Conservation (phyloP, 1,139 yeast genomes). For the Suhomyces bribrorum region DNA sequence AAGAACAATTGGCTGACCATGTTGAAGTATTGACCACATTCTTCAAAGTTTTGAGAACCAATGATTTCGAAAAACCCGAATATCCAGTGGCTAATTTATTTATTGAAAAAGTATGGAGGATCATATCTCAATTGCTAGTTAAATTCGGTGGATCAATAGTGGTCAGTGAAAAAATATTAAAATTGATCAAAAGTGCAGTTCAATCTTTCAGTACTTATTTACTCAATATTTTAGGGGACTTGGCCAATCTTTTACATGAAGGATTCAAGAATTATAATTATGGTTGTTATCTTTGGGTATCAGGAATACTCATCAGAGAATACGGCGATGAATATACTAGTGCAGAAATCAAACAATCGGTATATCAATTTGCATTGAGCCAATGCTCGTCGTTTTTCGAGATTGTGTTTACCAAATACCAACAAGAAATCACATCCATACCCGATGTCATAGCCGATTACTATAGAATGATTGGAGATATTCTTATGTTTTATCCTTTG, state of each 20-base stretch:
- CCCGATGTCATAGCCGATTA: constrained; percentile 88
- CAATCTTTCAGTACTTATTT: constrained; percentile 70
- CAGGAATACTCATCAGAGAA: constrained; percentile 79
- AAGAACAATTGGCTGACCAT: constrained; percentile 55
- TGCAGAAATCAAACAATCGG: constrained; percentile 37
- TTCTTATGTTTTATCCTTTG: constrained; percentile 76
- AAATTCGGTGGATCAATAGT: constrained; percentile 56
- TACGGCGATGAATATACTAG: constrained; percentile 63
- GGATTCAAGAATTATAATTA: constrained; percentile 69
- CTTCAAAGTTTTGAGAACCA: constrained; percentile 56
- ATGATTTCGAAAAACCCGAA: constrained; percentile 33
- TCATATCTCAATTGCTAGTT: constrained; percentile 49
- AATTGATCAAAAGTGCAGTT: constrained; percentile 64
- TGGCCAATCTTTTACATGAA: constrained; percentile 62
- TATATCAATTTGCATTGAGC: constrained; percentile 50
- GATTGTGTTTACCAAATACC: constrained; percentile 24
- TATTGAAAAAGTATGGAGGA: constrained; percentile 59
- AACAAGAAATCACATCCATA: constrained; percentile 40
- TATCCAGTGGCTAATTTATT: constrained; percentile 63
- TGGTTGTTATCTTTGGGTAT: constrained; percentile 91
- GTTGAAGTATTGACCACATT: constrained; percentile 76
- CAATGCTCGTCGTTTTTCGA: constrained; percentile 48
- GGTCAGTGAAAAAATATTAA: constrained; percentile 74
- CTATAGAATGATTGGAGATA: constrained; percentile 79
- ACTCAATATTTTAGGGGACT: constrained; percentile 59